Conservation (phyloP, 2,329 filamentous ascomycete genomes). For the Coniochaeta hoffmannii region DNA sequence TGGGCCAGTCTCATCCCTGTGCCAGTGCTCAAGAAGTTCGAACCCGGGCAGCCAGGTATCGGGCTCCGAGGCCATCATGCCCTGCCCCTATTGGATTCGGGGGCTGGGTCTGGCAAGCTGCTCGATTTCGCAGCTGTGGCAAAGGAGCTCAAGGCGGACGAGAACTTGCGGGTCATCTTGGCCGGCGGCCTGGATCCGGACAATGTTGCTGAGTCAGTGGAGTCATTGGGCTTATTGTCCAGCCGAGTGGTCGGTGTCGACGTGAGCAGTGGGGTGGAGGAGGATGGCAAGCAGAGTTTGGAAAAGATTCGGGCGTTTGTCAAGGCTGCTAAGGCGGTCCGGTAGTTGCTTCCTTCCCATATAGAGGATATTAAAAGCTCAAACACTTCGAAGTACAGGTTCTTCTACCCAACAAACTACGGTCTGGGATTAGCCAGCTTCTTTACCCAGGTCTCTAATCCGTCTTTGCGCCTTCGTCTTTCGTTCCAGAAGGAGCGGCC, state of each 20-base stretch:
- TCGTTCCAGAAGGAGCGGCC: too few relatives aligned
- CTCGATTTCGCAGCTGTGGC: conserved; percentile 67
- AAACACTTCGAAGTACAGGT: too few relatives aligned
- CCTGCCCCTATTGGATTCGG: conserved; percentile 79
- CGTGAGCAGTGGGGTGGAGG: conserved; percentile 90
- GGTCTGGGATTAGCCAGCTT: too few relatives aligned
- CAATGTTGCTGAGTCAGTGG: conserved; percentile 65
- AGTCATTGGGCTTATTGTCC: conserved; percentile 50
- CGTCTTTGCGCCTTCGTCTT: too few relatives aligned
- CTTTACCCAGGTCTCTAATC: too few relatives aligned
- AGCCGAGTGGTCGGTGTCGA: conserved; percentile 74
- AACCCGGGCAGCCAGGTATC: conserved; percentile 65
- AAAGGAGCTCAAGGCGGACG: conserved; percentile 56
- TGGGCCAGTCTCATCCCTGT: conserved; percentile 88
- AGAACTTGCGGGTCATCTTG: conserved; percentile 66
- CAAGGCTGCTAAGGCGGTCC: conserved; percentile 58
- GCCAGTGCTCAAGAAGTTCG: conserved; percentile 82
- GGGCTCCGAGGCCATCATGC: conserved; percentile 73
- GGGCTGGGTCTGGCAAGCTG: conserved; percentile 72
- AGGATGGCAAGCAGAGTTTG: conserved; percentile 70
- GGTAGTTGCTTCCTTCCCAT: conserved; percentile 23
- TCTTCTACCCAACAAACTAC: neutral
- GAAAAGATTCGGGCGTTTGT: conserved; percentile 78
- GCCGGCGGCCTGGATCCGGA: conserved; percentile 78
- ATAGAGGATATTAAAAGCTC: neutral